A percentile compares a stretch with the other conserved stretches of the same genome.
Evolutionary conservation across 2,329 filamentous ascomycete genomes (phyloP).

Genomic region (Pyrenophora tritici-repentis): DNA sequence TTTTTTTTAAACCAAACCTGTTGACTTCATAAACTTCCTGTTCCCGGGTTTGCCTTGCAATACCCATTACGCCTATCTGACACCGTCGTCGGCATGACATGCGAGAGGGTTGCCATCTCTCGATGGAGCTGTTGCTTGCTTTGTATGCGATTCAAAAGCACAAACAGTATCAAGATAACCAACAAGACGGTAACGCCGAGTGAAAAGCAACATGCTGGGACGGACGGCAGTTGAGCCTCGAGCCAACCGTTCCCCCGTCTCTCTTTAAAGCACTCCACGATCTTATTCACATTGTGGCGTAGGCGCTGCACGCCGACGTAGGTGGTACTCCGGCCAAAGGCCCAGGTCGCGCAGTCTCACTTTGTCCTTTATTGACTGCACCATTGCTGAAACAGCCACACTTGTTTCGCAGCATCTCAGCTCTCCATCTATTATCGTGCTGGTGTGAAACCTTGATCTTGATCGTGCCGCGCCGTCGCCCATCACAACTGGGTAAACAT

Average conservation of each 20-base stretch:
- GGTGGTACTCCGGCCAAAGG: neutral
- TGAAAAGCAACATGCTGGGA: constrained; percentile 19
- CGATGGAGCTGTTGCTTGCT: constrained; percentile 4
- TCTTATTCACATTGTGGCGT: constrained; percentile 18
- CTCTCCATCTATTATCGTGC: neutral
- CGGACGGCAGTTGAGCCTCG: constrained; percentile 16
- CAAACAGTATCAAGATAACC: neutral
- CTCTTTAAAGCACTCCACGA: constrained; percentile 15
- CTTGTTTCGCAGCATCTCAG: constrained; percentile 5
- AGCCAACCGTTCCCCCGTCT: constrained; percentile 20
- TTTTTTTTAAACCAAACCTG: constrained; percentile 14
- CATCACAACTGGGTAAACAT: no score
- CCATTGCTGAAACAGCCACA: constrained; percentile 8
- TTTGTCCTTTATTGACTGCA: constrained; percentile 7
- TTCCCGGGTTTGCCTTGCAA: constrained; percentile 9
- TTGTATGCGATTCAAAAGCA: constrained; percentile 10
- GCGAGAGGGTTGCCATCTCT: constrained; percentile 6
- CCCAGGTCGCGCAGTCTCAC: constrained; percentile 3
- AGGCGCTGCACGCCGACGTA: constrained; percentile 11
- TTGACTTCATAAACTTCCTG: constrained; percentile 6
- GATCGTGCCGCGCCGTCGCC: no score
- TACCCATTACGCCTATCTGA: neutral
- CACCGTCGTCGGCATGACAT: neutral
- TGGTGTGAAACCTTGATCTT: no score
- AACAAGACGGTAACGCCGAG: neutral